Conservation (phyloP, 2,329 filamentous ascomycete genomes). For the Cladophialophora carrionii region DNA sequence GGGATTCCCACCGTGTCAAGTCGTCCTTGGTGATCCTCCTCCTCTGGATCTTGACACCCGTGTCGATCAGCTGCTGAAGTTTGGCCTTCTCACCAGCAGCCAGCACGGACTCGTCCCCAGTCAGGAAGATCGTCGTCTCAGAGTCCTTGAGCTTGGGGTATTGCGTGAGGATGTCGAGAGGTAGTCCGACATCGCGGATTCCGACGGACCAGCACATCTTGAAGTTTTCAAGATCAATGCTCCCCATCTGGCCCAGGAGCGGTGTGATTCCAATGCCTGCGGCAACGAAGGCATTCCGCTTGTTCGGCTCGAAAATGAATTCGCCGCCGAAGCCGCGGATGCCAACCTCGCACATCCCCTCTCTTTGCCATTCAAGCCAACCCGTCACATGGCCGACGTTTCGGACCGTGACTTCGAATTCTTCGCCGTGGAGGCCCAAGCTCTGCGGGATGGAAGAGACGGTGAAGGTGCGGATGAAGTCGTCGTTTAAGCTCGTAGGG, state of each 20-base stretch:
- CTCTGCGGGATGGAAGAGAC: constrained; percentile 64
- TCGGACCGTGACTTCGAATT: constrained; percentile 73
- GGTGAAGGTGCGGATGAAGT: constrained; percentile 82
- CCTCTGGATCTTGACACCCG: constrained; percentile 45
- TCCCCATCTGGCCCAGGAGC: constrained; percentile 68
- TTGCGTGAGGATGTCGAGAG: constrained; percentile 60
- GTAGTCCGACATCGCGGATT: constrained; percentile 64
- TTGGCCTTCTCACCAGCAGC: constrained; percentile 41
- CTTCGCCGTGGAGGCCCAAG: constrained; percentile 44
- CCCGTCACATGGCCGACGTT: constrained; percentile 70
- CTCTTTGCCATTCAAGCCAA: constrained; percentile 64
- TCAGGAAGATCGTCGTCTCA: constrained; percentile 66
- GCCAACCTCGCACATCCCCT: constrained; percentile 62
- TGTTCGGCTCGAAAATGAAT: constrained; percentile 51
- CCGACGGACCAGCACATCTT: constrained; percentile 70
- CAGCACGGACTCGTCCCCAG: constrained; percentile 47
- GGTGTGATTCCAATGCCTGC: constrained; percentile 85
- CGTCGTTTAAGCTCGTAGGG: constrained; percentile 78
- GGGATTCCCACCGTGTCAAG: constrained; percentile 45
- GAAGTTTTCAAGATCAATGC: constrained; percentile 55
- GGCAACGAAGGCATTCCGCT: constrained; percentile 65
- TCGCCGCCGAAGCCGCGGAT: constrained; percentile 74
- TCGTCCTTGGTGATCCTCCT: constrained; percentile 56
- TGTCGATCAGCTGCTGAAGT: constrained; percentile 46
- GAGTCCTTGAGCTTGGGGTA: constrained; percentile 57